Evolutionary conservation across 495 filamentous ascomycete species (phyloP).

Genomic region (Echria macrotheca): DNA sequence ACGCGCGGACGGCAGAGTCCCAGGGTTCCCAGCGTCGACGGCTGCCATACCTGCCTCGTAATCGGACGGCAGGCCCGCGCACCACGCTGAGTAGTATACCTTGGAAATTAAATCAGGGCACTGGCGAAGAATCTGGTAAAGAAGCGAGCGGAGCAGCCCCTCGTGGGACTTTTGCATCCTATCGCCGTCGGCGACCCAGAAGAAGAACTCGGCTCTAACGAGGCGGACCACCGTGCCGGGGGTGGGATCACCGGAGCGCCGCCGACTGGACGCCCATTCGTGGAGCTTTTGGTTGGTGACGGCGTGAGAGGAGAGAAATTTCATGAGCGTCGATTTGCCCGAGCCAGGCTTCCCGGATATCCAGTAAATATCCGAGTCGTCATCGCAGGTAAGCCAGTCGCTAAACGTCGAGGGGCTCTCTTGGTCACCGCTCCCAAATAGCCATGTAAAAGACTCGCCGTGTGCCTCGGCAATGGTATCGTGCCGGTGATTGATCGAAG

Average conservation of each 20-base stretch:
- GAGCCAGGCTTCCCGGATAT: neutral
- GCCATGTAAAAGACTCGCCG: neutral
- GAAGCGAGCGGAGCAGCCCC: neutral
- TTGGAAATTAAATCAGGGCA: too few species aligned
- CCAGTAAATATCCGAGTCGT: constrained; percentile 1
- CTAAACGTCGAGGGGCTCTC: neutral
- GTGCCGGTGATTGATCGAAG: neutral
- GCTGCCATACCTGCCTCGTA: too few species aligned
- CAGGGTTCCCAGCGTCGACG: too few species aligned
- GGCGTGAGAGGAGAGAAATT: neutral
- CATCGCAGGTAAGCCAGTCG: neutral
- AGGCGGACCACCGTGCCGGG: neutral
- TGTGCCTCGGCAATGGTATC: neutral
- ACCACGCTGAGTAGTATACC: too few species aligned
- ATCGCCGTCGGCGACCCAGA: neutral
- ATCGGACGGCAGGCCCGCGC: too few species aligned
- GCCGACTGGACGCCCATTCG: too few species aligned
- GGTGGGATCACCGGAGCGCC: neutral
- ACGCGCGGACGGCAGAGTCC: too few species aligned
- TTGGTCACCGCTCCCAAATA: neutral
- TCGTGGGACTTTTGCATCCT: neutral
- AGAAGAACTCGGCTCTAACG: neutral
- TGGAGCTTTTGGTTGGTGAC: neutral
- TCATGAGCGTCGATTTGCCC: neutral
- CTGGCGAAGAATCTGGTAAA: neutral